phyloP scores from a whole-genome alignment of 805 yeast genomes.

The Cyberlindnera lachancei region DNA sequence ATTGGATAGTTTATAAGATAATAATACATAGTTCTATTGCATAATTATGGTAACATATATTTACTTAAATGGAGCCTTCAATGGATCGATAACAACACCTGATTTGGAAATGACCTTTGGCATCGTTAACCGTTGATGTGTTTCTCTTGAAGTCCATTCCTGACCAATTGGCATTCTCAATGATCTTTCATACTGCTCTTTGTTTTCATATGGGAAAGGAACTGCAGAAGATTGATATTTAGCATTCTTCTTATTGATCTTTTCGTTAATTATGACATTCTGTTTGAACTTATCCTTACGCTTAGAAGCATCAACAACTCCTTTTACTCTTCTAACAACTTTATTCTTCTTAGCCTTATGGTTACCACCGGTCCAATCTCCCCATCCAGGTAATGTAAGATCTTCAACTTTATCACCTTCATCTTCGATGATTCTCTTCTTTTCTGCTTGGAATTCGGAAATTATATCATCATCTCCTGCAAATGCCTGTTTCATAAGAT shows the following conservation, averaged over 20 bases:
- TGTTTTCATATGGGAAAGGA: slow-evolving; percentile 89
- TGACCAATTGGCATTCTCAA: slow-evolving; percentile 94
- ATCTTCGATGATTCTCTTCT: slow-evolving; percentile 52
- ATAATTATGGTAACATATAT: not conserved
- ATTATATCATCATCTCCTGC: slow-evolving; percentile 98
- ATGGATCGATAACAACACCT: slow-evolving; percentile 86
- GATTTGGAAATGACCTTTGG: slow-evolving; percentile 83
- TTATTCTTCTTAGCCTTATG: slow-evolving; percentile 40
- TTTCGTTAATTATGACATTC: slow-evolving; percentile 86
- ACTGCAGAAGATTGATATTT: slow-evolving; percentile 86
- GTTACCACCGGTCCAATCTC: slow-evolving; percentile 86
- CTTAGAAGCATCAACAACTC: slow-evolving; percentile 55
- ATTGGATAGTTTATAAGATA: slow-evolving; percentile 71
- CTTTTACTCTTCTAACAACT: slow-evolving; percentile 64
- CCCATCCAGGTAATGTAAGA: slow-evolving; percentile 93
- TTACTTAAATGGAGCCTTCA: slow-evolving; percentile 73
- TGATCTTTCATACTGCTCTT: slow-evolving; percentile 92
- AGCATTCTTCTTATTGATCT: slow-evolving; percentile 71
- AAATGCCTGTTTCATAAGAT: slow-evolving; percentile 83
- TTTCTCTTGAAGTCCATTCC: slow-evolving; percentile 87
- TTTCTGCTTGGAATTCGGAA: slow-evolving; percentile 68
- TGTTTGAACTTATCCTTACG: slow-evolving; percentile 72
- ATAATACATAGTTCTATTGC: not conserved
- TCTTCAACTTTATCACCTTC: slow-evolving; percentile 89
- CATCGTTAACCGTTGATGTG: slow-evolving; percentile 83